Evolutionary conservation across 1,139 yeast species (phyloP).

Genomic region (Arxiozyma slooffiae): DNA sequence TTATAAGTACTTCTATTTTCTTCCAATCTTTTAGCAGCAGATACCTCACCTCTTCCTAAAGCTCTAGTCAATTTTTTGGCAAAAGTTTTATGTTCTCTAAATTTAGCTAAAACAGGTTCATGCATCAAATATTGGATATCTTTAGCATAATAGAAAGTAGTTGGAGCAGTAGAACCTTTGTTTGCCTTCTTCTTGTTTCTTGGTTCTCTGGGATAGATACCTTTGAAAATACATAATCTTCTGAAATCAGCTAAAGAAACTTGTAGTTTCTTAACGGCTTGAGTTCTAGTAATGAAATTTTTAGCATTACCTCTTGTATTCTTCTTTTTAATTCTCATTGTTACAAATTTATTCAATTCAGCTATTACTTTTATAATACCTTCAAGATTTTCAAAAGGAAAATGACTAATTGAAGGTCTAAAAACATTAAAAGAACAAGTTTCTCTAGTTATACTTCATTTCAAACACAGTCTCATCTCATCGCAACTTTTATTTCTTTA

Average conservation of each 20-base stretch:
- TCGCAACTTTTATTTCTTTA: conserved; percentile 7
- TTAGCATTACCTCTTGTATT: conserved; percentile 84
- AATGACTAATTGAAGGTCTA: too few species aligned
- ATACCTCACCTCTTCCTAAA: conserved; percentile 82
- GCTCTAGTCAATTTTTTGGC: conserved; percentile 85
- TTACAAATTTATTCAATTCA: background rate
- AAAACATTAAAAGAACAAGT: background rate
- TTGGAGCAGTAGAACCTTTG: conserved; percentile 93
- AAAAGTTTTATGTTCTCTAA: conserved; percentile 92
- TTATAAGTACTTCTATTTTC: conserved; percentile 73
- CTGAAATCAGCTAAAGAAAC: conserved; percentile 97
- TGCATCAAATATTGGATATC: conserved; percentile 92
- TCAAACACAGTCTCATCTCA: conserved; percentile 14
- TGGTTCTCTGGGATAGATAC: conserved; percentile 94
- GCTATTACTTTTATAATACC: background rate
- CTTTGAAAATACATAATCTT: conserved; percentile 93
- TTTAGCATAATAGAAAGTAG: conserved; percentile 85
- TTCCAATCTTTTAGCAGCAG: conserved; percentile 80
- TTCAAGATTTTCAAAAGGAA: too few species aligned
- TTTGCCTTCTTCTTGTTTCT: conserved; percentile 93
- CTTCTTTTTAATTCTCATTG: conserved; percentile 56
- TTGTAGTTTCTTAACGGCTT: conserved; percentile 86
- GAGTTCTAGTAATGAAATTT: conserved; percentile 88
- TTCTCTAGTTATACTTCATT: too few species aligned
- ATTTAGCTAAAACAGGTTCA: conserved; percentile 86